phyloP scores from a whole-genome alignment of 768 basidiomycete genomes.

The Hericium alpestre region DNA sequence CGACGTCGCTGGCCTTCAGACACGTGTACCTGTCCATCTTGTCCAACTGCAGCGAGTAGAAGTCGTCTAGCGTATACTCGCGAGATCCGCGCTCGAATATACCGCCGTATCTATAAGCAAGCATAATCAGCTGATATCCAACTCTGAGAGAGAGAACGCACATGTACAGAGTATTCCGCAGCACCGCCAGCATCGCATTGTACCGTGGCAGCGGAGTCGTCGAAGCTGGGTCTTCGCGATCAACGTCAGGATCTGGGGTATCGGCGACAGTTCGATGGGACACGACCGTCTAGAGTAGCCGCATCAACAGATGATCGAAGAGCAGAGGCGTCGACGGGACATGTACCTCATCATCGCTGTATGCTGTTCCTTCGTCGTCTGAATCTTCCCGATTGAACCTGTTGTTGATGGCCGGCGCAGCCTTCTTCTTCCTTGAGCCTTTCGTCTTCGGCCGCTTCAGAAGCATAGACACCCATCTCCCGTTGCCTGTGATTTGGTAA shows the following conservation, averaged over 20 bases:
- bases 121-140: neutral
- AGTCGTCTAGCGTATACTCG: slow-evolving; percentile 88
- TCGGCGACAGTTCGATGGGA: too few species aligned
- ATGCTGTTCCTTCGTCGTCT: slow-evolving; percentile 16
- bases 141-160: slow-evolving; percentile 25
- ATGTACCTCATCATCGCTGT: slow-evolving; percentile 14
- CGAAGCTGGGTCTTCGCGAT: slow-evolving; percentile 54
- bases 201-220: slow-evolving; percentile 66
- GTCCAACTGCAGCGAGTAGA: slow-evolving; percentile 68
- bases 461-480: slow-evolving; percentile 70
- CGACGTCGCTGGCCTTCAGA: slow-evolving; percentile 53
- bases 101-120: slow-evolving; percentile 63
- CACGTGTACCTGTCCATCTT: slow-evolving; percentile 75
- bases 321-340: neutral
- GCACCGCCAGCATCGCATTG: slow-evolving; percentile 80
- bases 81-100: slow-evolving; percentile 74
- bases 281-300: too few species aligned
- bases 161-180: slow-evolving; percentile 82
- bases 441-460: slow-evolving; percentile 54
- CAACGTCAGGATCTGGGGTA: slow-evolving; percentile 25
- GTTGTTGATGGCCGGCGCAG: slow-evolving; percentile 7
- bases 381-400: slow-evolving; percentile 4
- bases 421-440: slow-evolving; percentile 26
- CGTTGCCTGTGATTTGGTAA: slow-evolving; percentile 65
- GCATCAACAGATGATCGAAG: neutral